Evolutionary conservation across 2,329 filamentous ascomycete genomes (phyloP), one percentile per base, ranked within the genome.

Genomic region (Trematosphaeria pertusa): DNA sequence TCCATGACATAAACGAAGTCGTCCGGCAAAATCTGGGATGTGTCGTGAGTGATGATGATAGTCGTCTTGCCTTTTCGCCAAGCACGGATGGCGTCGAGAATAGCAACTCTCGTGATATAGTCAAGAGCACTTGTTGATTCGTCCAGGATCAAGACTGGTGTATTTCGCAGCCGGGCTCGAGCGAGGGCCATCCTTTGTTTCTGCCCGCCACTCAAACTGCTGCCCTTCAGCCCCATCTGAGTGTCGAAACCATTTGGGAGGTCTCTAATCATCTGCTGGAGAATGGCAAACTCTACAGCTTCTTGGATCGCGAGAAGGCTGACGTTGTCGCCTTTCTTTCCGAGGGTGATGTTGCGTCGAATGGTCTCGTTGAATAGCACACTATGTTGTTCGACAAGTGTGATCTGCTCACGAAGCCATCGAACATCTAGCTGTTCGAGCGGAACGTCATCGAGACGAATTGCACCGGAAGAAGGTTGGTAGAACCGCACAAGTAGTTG

Each of bases 1-100:
- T 93, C 87, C 65, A 97, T 75, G 9, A 96, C 81, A 56, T 92
- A 96, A 0, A 95, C 81, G 52, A 87, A 92, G 53, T 97, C 91
- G 0, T 85, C 69, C 0, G 83, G 74, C 4, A 74, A 69, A 8
- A 97, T 93, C 56, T 93, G 88, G 0, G 84, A 81, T 22, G 94
- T 81, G 54, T 97, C 91, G 62, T 97, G 93, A 0, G 94, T 97
- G 59, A 97, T 93, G 56, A 97, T 84, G 40, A 97, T 89, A 0
- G 93, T 97, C 0, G 92, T 97, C 67, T 89, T 94, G 0, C 82
- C 87, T 26, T 74, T 76, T 17, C 94, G 81, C 93, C 91, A 97
- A 15, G 80, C 64, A 6, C 90, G 81, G 41, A 97, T 87, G 0
- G 86, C 83, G 32, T 88, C 82, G 78, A 96, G 87, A 28, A 96